Conservation (phyloP, 495 filamentous ascomycete genomes). For the Trichocladium uniseriatum region DNA sequence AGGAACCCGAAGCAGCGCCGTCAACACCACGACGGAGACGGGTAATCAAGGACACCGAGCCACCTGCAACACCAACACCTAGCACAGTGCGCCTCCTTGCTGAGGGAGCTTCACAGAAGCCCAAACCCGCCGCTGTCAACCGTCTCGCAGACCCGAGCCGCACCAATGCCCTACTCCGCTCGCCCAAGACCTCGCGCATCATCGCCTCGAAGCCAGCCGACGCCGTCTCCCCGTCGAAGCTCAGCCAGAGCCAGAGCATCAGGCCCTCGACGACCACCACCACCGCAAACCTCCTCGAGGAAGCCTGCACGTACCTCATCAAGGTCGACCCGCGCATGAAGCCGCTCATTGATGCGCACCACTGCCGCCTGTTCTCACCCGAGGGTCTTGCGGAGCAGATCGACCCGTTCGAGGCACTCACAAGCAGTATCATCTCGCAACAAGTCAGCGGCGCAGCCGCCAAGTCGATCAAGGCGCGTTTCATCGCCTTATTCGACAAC, state of each 20-base stretch:
- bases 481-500: conserved; percentile 63
- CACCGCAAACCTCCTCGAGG: conserved; percentile 62
- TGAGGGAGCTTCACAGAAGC: conserved; percentile 22
- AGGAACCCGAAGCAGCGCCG: conserved; percentile 14
- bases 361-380: conserved; percentile 69
- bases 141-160: conserved; percentile 42
- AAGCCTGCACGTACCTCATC: conserved; percentile 71
- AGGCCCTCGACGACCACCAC: conserved; percentile 39
- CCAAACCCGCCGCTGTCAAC: conserved; percentile 30
- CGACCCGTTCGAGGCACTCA: conserved; percentile 77
- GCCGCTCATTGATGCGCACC: conserved; percentile 62
- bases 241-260: conserved; percentile 3
- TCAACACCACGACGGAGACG: conserved; percentile 30
- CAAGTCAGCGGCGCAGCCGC: conserved; percentile 93
- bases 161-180: conserved; percentile 68
- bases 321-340: conserved; percentile 64
- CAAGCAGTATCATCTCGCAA: conserved; percentile 84
- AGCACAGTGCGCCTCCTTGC: conserved; percentile 27
- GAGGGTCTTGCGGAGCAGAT: conserved; percentile 73
- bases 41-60: conserved; percentile 9
- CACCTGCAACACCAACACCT: conserved; percentile 34
- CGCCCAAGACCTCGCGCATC: conserved; percentile 64
- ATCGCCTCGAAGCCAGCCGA: conserved; percentile 46
- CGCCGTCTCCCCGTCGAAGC: conserved; percentile 52
- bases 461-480: conserved; percentile 74